Evolutionary conservation across 2,329 filamentous ascomycete species (phyloP).

Genomic region (Colletotrichum abscissum): DNA sequence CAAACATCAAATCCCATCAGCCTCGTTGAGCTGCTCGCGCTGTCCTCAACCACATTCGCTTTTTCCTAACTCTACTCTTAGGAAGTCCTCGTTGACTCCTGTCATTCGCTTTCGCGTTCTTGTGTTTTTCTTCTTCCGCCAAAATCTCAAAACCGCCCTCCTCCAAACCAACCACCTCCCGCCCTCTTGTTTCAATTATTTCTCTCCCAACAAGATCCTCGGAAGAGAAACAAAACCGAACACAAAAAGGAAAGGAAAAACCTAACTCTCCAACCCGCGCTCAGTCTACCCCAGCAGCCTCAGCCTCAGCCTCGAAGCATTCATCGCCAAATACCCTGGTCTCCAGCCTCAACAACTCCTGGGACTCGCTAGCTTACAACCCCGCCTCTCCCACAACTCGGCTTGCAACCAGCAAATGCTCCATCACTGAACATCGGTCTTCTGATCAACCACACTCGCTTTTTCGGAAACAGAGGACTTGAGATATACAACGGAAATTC

Average conservation of each 20-base stretch:
- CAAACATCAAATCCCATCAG: slow-evolving; percentile 33
- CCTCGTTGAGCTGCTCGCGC: slow-evolving; percentile 35
- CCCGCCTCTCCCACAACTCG: neutral
- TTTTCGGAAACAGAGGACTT: slow-evolving; percentile 34
- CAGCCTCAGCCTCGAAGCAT: slow-evolving; percentile 5
- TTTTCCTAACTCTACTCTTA: slow-evolving; percentile 57
- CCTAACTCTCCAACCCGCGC: neutral
- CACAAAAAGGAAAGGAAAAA: slow-evolving; percentile 1
- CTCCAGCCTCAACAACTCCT: slow-evolving; percentile 9
- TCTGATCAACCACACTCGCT: slow-evolving; percentile 47
- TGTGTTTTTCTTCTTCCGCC: slow-evolving; percentile 53
- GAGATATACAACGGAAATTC: slow-evolving; percentile 8
- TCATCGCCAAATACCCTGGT: slow-evolving; percentile 18
- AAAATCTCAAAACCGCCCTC: slow-evolving; percentile 38
- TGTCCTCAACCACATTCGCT: slow-evolving; percentile 57
- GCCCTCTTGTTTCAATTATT: slow-evolving; percentile 21
- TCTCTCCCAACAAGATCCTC: slow-evolving; percentile 31
- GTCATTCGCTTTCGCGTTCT: slow-evolving; percentile 76
- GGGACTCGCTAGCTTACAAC: slow-evolving; percentile 1
- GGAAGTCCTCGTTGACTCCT: slow-evolving; percentile 81
- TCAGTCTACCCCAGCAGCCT: neutral
- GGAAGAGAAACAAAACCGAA: slow-evolving; percentile 18
- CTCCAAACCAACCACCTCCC: slow-evolving; percentile 39
- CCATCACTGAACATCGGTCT: slow-evolving; percentile 22
- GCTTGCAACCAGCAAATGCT: slow-evolving; percentile 27